Conservation (phyloP, 495 filamentous ascomycete genomes). For the Entonaema liquescens region DNA sequence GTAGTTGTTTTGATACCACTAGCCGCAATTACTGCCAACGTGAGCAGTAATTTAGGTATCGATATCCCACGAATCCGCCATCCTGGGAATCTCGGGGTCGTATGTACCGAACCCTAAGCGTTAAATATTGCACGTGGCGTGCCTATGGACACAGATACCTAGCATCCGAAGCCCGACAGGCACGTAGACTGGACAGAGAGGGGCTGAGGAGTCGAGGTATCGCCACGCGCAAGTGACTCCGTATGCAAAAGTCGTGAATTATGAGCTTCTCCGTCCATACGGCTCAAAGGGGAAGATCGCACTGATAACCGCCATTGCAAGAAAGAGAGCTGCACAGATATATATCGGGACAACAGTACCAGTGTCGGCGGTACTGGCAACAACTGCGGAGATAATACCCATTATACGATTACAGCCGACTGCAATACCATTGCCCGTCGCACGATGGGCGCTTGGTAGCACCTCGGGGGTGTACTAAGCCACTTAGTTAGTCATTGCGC, state of each 20-base stretch:
- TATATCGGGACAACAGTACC: conserved; percentile 70
- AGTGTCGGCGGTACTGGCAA: conserved; percentile 68
- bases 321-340: conserved; percentile 72
- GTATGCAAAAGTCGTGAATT: neutral
- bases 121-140: neutral
- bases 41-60: no score
- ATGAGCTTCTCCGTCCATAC: conserved; percentile 72
- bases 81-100: no score
- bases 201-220: neutral
- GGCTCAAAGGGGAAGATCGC: conserved; percentile 76
- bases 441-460: conserved; percentile 72
- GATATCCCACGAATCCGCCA: neutral
- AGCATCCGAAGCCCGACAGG: neutral
- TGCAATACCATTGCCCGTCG: conserved; percentile 74
- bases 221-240: neutral
- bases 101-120: no score
- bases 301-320: conserved; percentile 69
- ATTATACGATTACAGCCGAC: conserved; percentile 75
- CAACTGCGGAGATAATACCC: conserved; percentile 74
- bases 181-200: no score
- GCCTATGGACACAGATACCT: neutral
- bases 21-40: neutral
- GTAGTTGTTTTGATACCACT: neutral
- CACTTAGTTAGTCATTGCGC: neutral
- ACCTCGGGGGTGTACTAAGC: conserved; percentile 61